These are phyloP conservation scores for Fusarium sp. DNA, from an alignment of 2,329 filamentous ascomycete genomes.

Conservation along the genomic window DNA sequence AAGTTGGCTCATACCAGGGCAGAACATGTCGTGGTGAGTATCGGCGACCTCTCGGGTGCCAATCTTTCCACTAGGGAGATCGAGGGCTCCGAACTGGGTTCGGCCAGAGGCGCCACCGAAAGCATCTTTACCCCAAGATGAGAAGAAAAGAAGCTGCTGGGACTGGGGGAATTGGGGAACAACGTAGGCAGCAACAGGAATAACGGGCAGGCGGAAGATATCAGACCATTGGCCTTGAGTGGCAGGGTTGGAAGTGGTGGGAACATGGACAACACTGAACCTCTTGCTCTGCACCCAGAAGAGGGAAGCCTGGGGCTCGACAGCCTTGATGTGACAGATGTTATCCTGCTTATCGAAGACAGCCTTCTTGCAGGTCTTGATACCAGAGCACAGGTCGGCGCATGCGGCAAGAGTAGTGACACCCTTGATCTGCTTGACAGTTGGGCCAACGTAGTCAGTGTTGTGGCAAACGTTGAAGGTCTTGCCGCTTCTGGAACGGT, in stretches of 20 bases:
- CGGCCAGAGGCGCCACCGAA: constrained; percentile 37
- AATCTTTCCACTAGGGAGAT: constrained; percentile 25
- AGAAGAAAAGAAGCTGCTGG: constrained; percentile 36
- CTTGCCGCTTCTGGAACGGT: constrained; percentile 20
- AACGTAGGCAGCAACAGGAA: constrained; percentile 39
- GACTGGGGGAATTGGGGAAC: constrained; percentile 33
- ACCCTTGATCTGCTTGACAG: constrained; percentile 14
- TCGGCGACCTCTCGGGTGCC: constrained; percentile 51
- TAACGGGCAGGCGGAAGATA: constrained; percentile 32
- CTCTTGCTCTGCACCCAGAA: constrained; percentile 38
- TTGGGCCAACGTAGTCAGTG: constrained; percentile 28
- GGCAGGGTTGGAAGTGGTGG: constrained; percentile 6
- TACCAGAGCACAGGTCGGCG: constrained; percentile 33
- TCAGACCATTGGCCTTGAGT: constrained; percentile 32
- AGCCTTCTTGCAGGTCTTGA: constrained; percentile 27
- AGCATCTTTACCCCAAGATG: constrained; percentile 33
- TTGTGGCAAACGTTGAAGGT: constrained; percentile 28
- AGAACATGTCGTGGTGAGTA: constrained; percentile 69
- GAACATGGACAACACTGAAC: constrained; percentile 30
- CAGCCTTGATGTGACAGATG: constrained; percentile 36
- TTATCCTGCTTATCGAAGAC: constrained; percentile 43
- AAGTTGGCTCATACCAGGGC: constrained; percentile 65
- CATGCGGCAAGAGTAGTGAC: constrained; percentile 30
- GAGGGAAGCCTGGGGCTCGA: constrained; percentile 27
- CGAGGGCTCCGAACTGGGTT: constrained; percentile 31